These are phyloP conservation scores for Penicillium simplicissimum DNA, from an alignment of 495 filamentous ascomycete species.

Conservation along the genomic window DNA sequence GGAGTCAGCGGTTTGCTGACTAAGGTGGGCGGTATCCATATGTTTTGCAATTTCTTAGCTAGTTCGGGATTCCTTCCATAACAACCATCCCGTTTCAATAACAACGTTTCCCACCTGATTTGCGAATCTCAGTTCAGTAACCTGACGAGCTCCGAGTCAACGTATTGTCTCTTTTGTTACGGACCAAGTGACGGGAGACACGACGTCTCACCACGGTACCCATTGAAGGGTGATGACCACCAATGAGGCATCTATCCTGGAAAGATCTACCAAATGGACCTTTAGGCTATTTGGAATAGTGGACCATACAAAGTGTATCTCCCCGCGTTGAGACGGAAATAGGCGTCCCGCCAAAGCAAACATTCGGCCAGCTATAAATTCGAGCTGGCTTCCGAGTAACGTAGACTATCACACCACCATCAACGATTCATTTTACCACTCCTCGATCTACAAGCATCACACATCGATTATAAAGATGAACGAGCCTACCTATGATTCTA, in stretches of 20 bases:
- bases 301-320: neutral
- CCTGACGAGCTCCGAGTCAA: too few species aligned
- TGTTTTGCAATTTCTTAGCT: too few species aligned
- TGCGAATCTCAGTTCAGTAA: too few species aligned
- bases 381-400: neutral
- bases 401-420: neutral
- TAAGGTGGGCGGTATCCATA: too few species aligned
- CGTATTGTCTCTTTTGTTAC: too few species aligned
- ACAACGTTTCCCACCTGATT: too few species aligned
- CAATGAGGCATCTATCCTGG: neutral
- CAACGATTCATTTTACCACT: neutral
- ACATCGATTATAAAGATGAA: constrained; percentile 10
- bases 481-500: constrained; percentile 24
- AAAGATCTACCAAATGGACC: neutral
- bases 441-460: neutral
- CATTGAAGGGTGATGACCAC: neutral
- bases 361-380: neutral
- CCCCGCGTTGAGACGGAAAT: neutral
- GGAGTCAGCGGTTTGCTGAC: too few species aligned
- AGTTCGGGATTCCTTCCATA: too few species aligned
- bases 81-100: too few species aligned
- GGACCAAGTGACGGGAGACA: too few species aligned
- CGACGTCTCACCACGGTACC: neutral
- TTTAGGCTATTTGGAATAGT: constrained; percentile 10
- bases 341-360: neutral